A percentile compares a stretch with the other conserved stretches of the same genome.
Evolutionary conservation across 1,139 yeast species (phyloP).

Genomic region (Hyphopichia khmerensis): DNA sequence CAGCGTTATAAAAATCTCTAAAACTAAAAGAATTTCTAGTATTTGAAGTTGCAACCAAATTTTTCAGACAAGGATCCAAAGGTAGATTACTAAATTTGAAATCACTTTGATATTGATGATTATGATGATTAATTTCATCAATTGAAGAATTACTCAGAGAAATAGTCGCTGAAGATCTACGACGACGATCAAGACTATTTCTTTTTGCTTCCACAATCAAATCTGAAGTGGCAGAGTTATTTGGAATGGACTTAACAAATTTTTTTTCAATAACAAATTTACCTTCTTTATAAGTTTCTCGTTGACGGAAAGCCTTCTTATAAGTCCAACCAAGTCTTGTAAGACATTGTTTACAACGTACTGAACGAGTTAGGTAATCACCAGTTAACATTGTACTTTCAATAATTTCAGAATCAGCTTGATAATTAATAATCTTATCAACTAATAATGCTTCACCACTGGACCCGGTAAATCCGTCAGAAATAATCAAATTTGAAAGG

Average conservation of each 20-base stretch:
- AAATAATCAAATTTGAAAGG: conserved; percentile 42
- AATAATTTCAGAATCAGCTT: conserved; percentile 27
- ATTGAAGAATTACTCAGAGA: conserved; percentile 8
- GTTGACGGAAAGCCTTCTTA: conserved; percentile 51
- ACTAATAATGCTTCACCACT: conserved; percentile 56
- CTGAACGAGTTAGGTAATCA: conserved; percentile 58
- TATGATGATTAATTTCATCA: neutral
- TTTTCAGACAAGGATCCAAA: conserved; percentile 1
- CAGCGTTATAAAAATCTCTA: conserved; percentile 14
- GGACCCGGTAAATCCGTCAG: conserved; percentile 51
- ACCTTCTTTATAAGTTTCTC: conserved; percentile 74
- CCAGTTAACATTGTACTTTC: conserved; percentile 69
- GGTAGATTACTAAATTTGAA: conserved; percentile 5
- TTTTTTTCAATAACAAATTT: conserved; percentile 67
- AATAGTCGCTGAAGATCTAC: conserved; percentile 11
- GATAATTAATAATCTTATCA: conserved; percentile 45
- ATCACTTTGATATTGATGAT: conserved; percentile 1
- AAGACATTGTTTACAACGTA: conserved; percentile 66
- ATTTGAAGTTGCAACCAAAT: neutral
- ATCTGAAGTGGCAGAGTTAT: conserved; percentile 24
- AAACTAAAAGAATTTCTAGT: conserved; percentile 3
- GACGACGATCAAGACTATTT: conserved; percentile 25
- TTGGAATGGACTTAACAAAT: conserved; percentile 19
- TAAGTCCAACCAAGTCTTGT: conserved; percentile 76
- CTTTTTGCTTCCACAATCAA: conserved; percentile 29